A percentile compares a stretch with the other conserved stretches of the same genome.
phyloP scores from a whole-genome alignment of 352 stramenopile species.

The Lagenidium giganteum region DNA sequence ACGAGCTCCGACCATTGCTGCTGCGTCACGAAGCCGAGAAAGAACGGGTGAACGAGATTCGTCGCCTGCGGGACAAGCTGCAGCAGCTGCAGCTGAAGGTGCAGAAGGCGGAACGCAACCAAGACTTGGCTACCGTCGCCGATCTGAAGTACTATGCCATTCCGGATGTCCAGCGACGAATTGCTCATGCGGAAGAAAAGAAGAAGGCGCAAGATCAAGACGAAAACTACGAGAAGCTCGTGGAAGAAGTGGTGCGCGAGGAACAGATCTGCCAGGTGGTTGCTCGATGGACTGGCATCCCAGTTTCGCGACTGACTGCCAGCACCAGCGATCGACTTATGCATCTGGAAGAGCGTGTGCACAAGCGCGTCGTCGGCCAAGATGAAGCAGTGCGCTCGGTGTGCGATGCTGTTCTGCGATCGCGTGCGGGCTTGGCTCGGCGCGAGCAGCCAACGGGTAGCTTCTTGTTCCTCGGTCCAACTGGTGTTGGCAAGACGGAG shows the following conservation, averaged over 20 bases:
- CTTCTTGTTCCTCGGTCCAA: conserved; percentile 96
- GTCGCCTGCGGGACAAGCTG: conserved; percentile 92
- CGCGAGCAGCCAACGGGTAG: conserved; percentile 88
- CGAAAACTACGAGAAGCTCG: conserved; percentile 53
- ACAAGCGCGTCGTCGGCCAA: conserved; percentile 93
- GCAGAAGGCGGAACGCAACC: conserved; percentile 90
- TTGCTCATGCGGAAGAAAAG: conserved; percentile 70
- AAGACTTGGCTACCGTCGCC: conserved; percentile 93
- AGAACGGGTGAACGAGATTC: conserved; percentile 89
- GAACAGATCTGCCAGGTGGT: conserved; percentile 91
- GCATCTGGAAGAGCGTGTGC: conserved; percentile 77
- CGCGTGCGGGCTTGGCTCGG: conserved; percentile 86
- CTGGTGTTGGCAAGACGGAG: conserved; percentile 95
- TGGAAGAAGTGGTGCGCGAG: conserved; percentile 82
- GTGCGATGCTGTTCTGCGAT: conserved; percentile 88
- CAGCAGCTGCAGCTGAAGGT: conserved; percentile 91
- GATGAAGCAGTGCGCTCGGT: conserved; percentile 90
- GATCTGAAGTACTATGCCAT: conserved; percentile 96
- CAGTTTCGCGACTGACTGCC: conserved; percentile 75
- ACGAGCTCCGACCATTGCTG: conserved; percentile 88
- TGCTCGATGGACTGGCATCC: conserved; percentile 88
- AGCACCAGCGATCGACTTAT: conserved; percentile 79
- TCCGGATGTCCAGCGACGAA: conserved; percentile 88
- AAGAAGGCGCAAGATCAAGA: conserved; percentile 65
- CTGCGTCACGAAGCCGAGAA: conserved; percentile 92